Evolutionary conservation across 192 early-diverging fungal genomes (phyloP), one percentile per base, ranked within the genome.

Genomic region (Entomortierella chlamydospora): DNA sequence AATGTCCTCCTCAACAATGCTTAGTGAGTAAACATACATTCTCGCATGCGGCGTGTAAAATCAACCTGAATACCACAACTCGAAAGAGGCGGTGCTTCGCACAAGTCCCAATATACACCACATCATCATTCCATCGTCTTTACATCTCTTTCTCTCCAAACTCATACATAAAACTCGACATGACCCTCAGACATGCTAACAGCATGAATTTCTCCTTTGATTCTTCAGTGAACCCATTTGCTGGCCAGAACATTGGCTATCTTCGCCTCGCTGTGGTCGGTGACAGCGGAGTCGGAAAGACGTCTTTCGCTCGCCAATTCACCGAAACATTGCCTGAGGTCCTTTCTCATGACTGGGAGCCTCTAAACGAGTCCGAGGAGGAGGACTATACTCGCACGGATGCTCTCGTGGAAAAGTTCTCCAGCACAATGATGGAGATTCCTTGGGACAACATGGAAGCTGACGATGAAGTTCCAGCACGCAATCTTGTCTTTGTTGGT

Each of bases 211-310:
- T 41, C n/a, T 59, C 25, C 25, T 37, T 60, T 31, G 29, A 25
- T 55, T 61, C 68, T 9, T 37, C 55, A 79, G 76, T 60, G 50
- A 79, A 79, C 57, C 76, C 76, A 0, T 79, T 79, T 39, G 76
- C 76, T 13, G 76, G 76, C 25, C 76, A 79, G 33, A 79, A 79
- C 67, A 82, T 82, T 57, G 81, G 81, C 37, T 66, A 82, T 54
- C 61, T 82, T 22, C 81, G 81, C 26, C 57, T 82, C 33, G 73
- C 73, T 17, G 72, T 82, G 18, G 81, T 82, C 20, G 81, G 81
- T 12, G 81, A 82, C 58, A 77, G 66, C 18, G 72, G 72, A 22
- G 81, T 82, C 11, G 81, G 81, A 31, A 82, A 82, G 72, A 76
- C 81, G 1, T 60, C 66, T 26, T 82, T 82, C 25, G 66, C 72